These are phyloP conservation scores for Porogramme epimiltina DNA, from an alignment of 1,284 basidiomycete species.

Conservation along the genomic window DNA sequence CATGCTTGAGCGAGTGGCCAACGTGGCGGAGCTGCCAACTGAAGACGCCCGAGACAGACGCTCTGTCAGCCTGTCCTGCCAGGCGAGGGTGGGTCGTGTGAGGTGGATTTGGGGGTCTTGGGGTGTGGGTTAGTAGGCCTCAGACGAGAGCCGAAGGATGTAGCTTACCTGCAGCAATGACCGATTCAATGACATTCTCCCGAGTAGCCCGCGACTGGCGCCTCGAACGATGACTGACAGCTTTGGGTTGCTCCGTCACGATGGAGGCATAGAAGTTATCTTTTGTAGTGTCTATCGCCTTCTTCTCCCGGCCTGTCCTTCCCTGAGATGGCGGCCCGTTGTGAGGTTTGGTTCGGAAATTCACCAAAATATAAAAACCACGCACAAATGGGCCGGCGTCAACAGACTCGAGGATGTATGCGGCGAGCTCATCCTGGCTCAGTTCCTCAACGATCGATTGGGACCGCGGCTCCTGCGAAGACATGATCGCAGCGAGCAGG, in stretches of 20 bases:
- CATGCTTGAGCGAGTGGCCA: neutral
- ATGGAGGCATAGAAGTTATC: slow-evolving; percentile 77
- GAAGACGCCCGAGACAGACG: slow-evolving; percentile 5
- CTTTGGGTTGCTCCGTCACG: slow-evolving; percentile 51
- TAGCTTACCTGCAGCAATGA: slow-evolving; percentile 28
- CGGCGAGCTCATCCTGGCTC: slow-evolving; percentile 67
- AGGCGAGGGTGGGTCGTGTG: slow-evolving; percentile 68
- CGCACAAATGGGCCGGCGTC: slow-evolving; percentile 76
- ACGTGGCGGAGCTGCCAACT: no score
- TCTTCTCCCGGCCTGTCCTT: slow-evolving; percentile 53
- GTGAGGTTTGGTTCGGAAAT: neutral
- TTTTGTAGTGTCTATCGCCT: slow-evolving; percentile 54
- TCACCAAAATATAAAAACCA: slow-evolving; percentile 6
- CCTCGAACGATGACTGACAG: slow-evolving; percentile 55
- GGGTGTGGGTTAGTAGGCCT: neutral
- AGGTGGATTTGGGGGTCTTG: slow-evolving; percentile 47
- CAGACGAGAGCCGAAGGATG: neutral
- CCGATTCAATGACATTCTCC: slow-evolving; percentile 76
- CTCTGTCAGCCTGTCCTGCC: slow-evolving; percentile 69
- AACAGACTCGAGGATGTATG: slow-evolving; percentile 71
- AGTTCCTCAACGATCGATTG: slow-evolving; percentile 70
- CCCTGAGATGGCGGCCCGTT: slow-evolving; percentile 44
- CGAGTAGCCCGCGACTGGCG: slow-evolving; percentile 74
- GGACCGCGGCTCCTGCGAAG: slow-evolving; percentile 59
- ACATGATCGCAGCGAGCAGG: slow-evolving; percentile 77